A percentile compares a stretch with the other conserved stretches of the same genome.
These are phyloP conservation scores for Falciphora oryzae DNA, from an alignment of 2,329 filamentous ascomycete species.

Conservation along the genomic window DNA sequence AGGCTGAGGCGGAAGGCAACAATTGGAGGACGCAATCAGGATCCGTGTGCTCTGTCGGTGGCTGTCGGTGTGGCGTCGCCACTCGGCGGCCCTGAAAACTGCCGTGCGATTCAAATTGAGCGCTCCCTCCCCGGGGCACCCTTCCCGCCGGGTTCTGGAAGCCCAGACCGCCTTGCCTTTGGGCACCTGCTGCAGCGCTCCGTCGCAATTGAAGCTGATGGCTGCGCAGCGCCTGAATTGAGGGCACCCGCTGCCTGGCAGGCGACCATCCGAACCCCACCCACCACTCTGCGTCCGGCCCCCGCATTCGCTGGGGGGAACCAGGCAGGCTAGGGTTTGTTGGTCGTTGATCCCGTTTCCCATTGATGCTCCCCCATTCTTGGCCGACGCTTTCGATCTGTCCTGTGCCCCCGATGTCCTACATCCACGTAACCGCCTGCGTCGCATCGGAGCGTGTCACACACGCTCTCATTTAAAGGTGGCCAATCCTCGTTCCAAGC, in stretches of 20 bases:
- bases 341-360: neutral
- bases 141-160: neutral
- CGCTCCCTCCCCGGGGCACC: neutral
- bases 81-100: neutral
- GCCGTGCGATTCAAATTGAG: neutral
- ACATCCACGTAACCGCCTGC: neutral
- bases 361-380: neutral
- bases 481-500: neutral
- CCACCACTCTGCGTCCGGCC: neutral
- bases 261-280: neutral
- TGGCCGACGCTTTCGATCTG: neutral
- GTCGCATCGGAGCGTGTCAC: neutral
- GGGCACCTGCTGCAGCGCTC: no score
- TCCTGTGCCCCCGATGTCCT: neutral
- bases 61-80: neutral
- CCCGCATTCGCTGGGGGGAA: neutral
- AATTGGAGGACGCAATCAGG: no score
- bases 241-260: neutral
- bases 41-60: neutral
- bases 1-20: neutral
- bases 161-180: neutral
- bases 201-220: no score
- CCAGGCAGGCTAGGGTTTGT: neutral
- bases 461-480: neutral
- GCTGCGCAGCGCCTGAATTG: neutral